Evolutionary conservation across 495 filamentous ascomycete genomes (phyloP), one percentile per base, ranked within the genome.

Genomic region (Tetracladium marchalianum): DNA sequence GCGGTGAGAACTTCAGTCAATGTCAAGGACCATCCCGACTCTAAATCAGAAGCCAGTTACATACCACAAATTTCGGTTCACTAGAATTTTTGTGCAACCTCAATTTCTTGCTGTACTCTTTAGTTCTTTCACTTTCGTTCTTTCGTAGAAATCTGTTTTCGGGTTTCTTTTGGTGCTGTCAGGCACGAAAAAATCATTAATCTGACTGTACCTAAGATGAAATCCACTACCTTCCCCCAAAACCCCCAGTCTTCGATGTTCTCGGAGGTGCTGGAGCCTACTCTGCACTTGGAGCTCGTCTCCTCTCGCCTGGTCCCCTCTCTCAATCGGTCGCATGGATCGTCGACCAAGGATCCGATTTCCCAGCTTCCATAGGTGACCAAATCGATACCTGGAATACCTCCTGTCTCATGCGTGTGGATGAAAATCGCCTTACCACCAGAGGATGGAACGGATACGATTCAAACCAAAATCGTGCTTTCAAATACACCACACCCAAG

Each of bases 381-480:
- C 65, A 70, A 4, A 76, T 98, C 49, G 59, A 71, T 19, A 67
- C 73, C 16, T 94, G 92, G 85, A 66, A 76, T 11, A 95, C 89
- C 7, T 72, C 75, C 5, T 80, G 77, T 41, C 47, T 83, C 12
- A 67, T 95, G 45, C 75, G 90, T 31, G 67, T 77, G 41, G 77
- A 82, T 11, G 72, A 72, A 6, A 59, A 73, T 2, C 75, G 87
- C 31, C 66, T 85, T 11, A 97, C 90, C 11, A 97, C 92, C 0
- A 77, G 87, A 18, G 90, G 84, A 27, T 95, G 86, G 83, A 97
- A 97, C 59, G 82, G 84, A 44, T 97, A 96, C 62, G 75, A 65
- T 38, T 43, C 47, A 54, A 52, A 67, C 35, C 59, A 68, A 46
- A 62, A 66, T 47, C 65, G 73, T 66, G 84, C 79, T 16, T 98